These are phyloP conservation scores for Mycocentrospora acerina DNA, from an alignment of 2,329 filamentous ascomycete genomes.

Conservation along the genomic window DNA sequence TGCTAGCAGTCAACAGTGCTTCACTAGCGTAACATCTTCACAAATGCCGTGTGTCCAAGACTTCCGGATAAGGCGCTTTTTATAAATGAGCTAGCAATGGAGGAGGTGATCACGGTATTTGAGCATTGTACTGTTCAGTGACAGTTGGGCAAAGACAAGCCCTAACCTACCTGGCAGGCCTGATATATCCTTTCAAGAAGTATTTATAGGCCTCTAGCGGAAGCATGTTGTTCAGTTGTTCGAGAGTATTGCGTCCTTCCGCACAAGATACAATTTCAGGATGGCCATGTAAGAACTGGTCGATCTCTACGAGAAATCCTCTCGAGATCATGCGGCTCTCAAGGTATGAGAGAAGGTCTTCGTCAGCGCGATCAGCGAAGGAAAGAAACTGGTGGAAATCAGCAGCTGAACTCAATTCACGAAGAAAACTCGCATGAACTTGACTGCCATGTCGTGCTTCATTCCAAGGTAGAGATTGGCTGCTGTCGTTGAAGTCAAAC, in stretches of 20 bases:
- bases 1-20: too few species aligned
- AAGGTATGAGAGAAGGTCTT: slow-evolving; percentile 19
- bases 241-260: slow-evolving; percentile 11
- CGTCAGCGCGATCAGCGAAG: slow-evolving; percentile 16
- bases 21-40: too few species aligned
- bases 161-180: slow-evolving; percentile 24
- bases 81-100: too few species aligned
- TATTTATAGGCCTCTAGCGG: slow-evolving; percentile 25
- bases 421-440: slow-evolving; percentile 2
- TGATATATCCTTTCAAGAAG: slow-evolving; percentile 31
- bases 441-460: neutral
- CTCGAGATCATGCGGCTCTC: slow-evolving; percentile 13
- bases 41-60: too few species aligned
- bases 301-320: slow-evolving; percentile 28
- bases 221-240: slow-evolving; percentile 11
- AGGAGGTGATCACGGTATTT: too few species aligned
- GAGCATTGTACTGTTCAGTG: neutral
- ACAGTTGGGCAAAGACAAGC: neutral
- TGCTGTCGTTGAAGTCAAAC: slow-evolving; percentile 20
- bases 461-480: slow-evolving; percentile 14
- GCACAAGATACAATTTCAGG: slow-evolving; percentile 18
- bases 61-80: too few species aligned
- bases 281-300: slow-evolving; percentile 21
- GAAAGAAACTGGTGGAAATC: slow-evolving; percentile 10
- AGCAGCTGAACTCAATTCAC: neutral